Percentiles rank a stretch among this genome's conserved stretches.
Conservation (phyloP, 208 protist species). For the Leishmania tropica region DNA sequence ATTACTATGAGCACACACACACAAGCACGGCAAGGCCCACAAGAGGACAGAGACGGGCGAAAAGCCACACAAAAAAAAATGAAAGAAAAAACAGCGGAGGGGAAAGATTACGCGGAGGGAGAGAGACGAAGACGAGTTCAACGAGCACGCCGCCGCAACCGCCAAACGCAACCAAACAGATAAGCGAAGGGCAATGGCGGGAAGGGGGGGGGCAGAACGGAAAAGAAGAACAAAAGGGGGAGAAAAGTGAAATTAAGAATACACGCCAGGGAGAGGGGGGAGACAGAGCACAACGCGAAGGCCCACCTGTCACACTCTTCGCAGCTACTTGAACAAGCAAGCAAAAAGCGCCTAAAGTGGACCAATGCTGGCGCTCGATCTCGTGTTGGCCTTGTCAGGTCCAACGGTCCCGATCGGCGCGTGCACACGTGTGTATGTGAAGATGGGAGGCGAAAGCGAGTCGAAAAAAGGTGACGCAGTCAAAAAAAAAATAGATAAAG, state of each 20-base stretch:
- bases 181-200: not conserved
- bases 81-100: not conserved
- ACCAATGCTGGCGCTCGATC: not conserved
- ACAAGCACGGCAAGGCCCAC: not conserved
- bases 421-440: not conserved
- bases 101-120: not conserved
- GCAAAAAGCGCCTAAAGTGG: not conserved
- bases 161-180: not conserved
- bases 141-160: not conserved
- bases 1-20: not conserved
- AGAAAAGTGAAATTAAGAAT: not conserved
- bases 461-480: not conserved
- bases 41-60: not conserved
- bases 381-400: not conserved
- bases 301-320: not conserved
- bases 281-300: not conserved
- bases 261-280: not conserved
- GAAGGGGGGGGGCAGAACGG: not conserved
- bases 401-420: not conserved
- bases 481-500: not conserved
- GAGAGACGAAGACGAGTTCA: not conserved
- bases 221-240: not conserved
- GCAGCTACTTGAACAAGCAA: not conserved
- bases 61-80: not conserved
- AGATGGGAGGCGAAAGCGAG: not conserved